Base-by-base conservation (phyloP, 2,329 filamentous ascomycete genomes). In the Chrysosporium queenslandicum region DNA sequence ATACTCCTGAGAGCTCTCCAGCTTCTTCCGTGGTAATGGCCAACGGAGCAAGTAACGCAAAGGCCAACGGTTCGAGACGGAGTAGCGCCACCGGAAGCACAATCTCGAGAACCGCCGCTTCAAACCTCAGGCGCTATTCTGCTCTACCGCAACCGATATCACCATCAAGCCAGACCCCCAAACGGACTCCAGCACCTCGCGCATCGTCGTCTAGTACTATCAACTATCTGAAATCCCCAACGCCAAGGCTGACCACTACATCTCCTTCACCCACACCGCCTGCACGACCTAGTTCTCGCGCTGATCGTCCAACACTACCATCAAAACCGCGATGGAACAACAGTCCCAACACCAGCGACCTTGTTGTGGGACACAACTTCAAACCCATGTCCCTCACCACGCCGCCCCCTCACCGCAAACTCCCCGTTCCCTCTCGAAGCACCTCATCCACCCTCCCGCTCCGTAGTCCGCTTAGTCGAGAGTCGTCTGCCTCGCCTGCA, bases 1-100 rank as follows among this genome's bases (percentile, higher is more conserved):
- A 84, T 30, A 87, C 84, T 0, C 84, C 84, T 0, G 81, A 82
- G 42, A 87, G 81, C 70, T 86, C 83, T 3, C 83, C 83, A 23
- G 80, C 82, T 23, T 85, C 81, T 14, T 85, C 82, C 18, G 72
- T 85, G 18, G 68, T 84, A 46, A 65, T 80, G 60, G 68, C 74
- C 59, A 74, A 76, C 54, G 70, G 71, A 20, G 63, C 64, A 2
- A 60, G 67, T 3, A 77, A 74, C 8, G 73, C 77, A 1, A 65
- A 61, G 21, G 25, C 64, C 45, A 65, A 66, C 12, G 67, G 65
- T 8, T 72, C 70, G 29, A 69, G 74, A 48, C 72, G 74, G 47
- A 68, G 69, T 52, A 75, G 74, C 61, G 66, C 71, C 18, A 69
- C 70, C 3, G 68, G 67, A 34, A 70, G 68, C 56, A 59, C 67